Evolutionary conservation across 805 yeast genomes (phyloP).

Genomic region (Metschnikowia baotianmanensis): DNA sequence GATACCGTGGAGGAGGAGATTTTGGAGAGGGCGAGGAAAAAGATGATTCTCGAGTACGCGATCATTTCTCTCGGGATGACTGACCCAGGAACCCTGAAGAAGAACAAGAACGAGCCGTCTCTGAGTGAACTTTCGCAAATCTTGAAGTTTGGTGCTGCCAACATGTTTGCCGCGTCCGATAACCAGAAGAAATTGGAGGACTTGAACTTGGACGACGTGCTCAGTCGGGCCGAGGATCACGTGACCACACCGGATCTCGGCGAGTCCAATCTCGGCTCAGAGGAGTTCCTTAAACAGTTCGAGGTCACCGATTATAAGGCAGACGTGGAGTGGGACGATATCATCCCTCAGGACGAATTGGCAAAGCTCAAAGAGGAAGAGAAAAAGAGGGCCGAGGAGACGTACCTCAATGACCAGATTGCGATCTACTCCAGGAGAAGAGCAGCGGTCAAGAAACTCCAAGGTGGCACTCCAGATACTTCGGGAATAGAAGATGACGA

Average conservation of each 20-base stretch:
- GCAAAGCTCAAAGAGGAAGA: slow-evolving; percentile 88
- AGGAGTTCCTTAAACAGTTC: slow-evolving; percentile 93
- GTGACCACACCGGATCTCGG: slow-evolving; percentile 94
- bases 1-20: slow-evolving; percentile 98
- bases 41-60: slow-evolving; percentile 98
- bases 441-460: slow-evolving; percentile 62
- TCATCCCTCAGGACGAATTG: slow-evolving; percentile 92
- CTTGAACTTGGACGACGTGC: slow-evolving; percentile 90
- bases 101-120: slow-evolving; percentile 69
- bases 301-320: slow-evolving; percentile 99
- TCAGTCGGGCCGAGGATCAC: slow-evolving; percentile 96
- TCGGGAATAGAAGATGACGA: slow-evolving; percentile 44
- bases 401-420: slow-evolving; percentile 82
- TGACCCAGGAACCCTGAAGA: slow-evolving; percentile 53
- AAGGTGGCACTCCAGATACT: slow-evolving; percentile 29
- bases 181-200: slow-evolving; percentile 95
- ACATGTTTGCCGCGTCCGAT: slow-evolving; percentile 93
- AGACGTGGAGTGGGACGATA: slow-evolving; percentile 98
- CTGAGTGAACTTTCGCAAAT: slow-evolving; percentile 87
- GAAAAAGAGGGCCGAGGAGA: slow-evolving; percentile 80
- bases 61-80: slow-evolving; percentile 94
- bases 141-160: slow-evolving; percentile 96
- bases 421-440: slow-evolving; percentile 82
- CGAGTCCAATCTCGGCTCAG: slow-evolving; percentile 97
- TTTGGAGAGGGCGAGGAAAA: slow-evolving; percentile 92